These are phyloP conservation scores for Ascochyta rabiei DNA, from an alignment of 2,329 filamentous ascomycete genomes.

Conservation along the genomic window DNA sequence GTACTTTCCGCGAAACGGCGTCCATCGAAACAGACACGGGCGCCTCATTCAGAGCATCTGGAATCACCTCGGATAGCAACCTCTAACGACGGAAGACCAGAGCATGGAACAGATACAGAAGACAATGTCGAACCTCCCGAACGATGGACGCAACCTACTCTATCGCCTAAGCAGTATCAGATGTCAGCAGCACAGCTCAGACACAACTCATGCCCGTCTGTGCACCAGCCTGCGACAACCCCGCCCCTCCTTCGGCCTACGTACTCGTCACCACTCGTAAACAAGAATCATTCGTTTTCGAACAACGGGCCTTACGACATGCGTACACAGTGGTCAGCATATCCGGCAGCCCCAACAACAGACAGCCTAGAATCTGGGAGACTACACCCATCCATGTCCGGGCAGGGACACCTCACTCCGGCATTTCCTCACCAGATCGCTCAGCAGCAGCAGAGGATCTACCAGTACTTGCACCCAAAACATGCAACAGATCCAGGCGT, in stretches of 20 bases:
- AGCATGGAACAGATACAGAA: neutral
- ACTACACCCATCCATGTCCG: neutral
- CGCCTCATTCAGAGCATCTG: constrained; percentile 12
- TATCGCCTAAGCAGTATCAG: constrained; percentile 4
- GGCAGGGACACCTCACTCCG: neutral
- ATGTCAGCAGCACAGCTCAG: constrained; percentile 10
- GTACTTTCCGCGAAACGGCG: neutral
- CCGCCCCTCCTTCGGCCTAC: constrained; percentile 15
- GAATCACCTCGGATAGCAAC: constrained; percentile 1
- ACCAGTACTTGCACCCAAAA: neutral
- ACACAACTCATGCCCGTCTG: constrained; percentile 30
- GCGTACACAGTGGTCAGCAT: constrained; percentile 6
- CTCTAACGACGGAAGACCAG: neutral
- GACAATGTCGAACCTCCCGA: neutral
- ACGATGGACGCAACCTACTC: neutral
- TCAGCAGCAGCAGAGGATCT: constrained; percentile 6
- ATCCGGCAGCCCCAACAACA: neutral
- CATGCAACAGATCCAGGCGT: neutral
- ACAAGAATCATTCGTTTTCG: neutral
- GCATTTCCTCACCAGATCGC: neutral
- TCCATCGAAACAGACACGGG: constrained; percentile 6
- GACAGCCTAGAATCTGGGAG: neutral
- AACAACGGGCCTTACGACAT: neutral
- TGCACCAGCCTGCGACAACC: constrained; percentile 12
- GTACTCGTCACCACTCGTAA: constrained; percentile 17